phyloP scores from a whole-genome alignment of 2,329 filamentous ascomycete genomes.

The Leptographium flavum region DNA sequence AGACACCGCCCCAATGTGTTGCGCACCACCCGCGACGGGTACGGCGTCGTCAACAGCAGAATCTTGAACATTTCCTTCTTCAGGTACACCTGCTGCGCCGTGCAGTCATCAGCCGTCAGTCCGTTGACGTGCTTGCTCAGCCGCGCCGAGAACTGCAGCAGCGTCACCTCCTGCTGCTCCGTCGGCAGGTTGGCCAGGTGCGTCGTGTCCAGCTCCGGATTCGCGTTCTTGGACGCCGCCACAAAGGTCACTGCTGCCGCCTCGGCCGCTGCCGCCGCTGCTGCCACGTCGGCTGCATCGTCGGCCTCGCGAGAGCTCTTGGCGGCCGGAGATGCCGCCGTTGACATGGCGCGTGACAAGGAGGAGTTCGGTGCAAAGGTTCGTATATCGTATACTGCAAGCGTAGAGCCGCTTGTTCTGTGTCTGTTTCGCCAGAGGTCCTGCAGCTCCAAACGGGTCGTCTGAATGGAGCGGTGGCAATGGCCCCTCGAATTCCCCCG shows the following conservation, averaged over 20 bases:
- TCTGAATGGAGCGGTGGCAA: no score
- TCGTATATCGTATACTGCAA: no score
- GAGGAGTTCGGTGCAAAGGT: not conserved
- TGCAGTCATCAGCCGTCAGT: conserved; percentile 66
- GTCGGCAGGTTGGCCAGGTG: conserved; percentile 81
- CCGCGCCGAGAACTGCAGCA: conserved; percentile 76
- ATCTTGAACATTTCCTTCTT: conserved; percentile 94
- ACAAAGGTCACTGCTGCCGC: conserved; percentile 7
- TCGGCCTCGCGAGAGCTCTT: conserved; percentile 6
- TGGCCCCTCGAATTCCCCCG: no score
- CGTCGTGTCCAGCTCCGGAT: conserved; percentile 72
- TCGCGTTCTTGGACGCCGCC: conserved; percentile 29
- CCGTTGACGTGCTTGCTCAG: conserved; percentile 66
- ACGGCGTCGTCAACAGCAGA: conserved; percentile 65
- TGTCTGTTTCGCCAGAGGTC: no score
- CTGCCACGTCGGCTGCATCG: conserved; percentile 12
- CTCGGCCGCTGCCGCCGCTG: conserved; percentile 3
- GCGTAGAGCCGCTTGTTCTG: not conserved
- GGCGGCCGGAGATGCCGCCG: conserved; percentile 6
- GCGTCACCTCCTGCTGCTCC: conserved; percentile 90
- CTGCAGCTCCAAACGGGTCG: no score
- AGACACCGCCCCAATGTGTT: conserved; percentile 81
- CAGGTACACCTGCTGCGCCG: conserved; percentile 76
- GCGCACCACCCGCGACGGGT: conserved; percentile 75
- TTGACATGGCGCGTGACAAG: conserved; percentile 8